Conservation (phyloP, 306 rosid species). For the Luffa aegyptiaca region DNA sequence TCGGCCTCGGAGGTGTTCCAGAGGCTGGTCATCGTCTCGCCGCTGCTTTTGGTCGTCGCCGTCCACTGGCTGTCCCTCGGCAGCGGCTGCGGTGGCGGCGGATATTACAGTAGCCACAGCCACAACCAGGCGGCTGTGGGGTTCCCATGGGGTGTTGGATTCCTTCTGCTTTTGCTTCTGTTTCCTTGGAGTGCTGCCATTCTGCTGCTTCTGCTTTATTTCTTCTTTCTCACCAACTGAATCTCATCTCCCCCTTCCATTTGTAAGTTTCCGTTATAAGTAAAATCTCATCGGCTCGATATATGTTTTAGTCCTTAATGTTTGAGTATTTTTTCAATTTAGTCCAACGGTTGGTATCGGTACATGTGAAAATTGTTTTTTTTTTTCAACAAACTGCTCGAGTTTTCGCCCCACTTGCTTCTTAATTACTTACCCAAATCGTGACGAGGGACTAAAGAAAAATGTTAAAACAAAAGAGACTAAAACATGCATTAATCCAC, state of each 20-base stretch:
- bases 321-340: too few relatives aligned
- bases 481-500: too few relatives aligned
- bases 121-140: background rate
- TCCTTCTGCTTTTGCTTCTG: background rate
- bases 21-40: background rate
- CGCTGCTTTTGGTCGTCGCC: background rate
- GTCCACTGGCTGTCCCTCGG: conserved; percentile 6
- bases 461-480: too few relatives aligned
- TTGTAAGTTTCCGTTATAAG: background rate
- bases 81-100: background rate
- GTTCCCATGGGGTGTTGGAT: background rate
- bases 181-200: conserved; percentile 7
- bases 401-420: too few relatives aligned
- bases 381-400: too few relatives aligned
- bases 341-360: too few relatives aligned
- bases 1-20: background rate
- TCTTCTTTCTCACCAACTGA: background rate
- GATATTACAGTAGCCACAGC: background rate
- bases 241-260: background rate
- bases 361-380: too few relatives aligned
- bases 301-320: too few relatives aligned
- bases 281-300: too few relatives aligned
- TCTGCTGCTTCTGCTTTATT: background rate
- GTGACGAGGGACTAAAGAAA: too few relatives aligned
- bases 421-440: too few relatives aligned